Evolutionary conservation across 169 alveolate species (phyloP), one percentile per base, ranked within the genome.

Genomic region (Babesia divergens): DNA sequence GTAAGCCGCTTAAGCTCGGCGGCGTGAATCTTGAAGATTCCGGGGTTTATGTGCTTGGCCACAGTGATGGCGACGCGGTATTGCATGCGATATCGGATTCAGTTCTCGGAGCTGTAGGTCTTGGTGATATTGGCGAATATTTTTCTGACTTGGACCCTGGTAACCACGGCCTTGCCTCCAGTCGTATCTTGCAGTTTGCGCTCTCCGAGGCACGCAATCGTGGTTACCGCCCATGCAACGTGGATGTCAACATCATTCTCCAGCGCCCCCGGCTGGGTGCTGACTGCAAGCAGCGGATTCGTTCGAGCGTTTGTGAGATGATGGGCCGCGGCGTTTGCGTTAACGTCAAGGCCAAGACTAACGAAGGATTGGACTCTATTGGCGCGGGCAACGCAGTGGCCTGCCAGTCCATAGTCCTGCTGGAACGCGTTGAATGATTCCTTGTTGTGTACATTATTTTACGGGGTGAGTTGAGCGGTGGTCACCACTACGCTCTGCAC

Each of bases 51-150:
- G 88, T 90, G 20, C 75, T 86, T 31, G 92, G 94, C 4, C 96
- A 92, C 80, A 91, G 95, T 32, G 96, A 92, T 74, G 96, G 95
- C 26, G 96, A 92, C 71, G 92, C 89, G 38, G 83, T 92, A 55
- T 75, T 79, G 72, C 96, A 92, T 65, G 87, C 95, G 14, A 38
- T 88, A 26, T 79, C 89, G 34, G 94, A 91, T 47, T 89, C 94
- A 9, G 55, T 91, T 22, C 82, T 89, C 26, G 96, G 95, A 5
- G 95, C 94, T 1, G 32, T 83, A 18, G 91, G 90, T 31, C 77
- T 55, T 16, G 90, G 88, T 4, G 96, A 92, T 74, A 84, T 92
- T 38, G 96, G 96, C 32, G 92, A 91, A 58, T 89, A 89, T 42
- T 92, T 89, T 56, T 91, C 96, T 14, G 95, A 92, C 79, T 50